Conservation (phyloP, 208 protist species). For the Acanthamoeba lenticulata region DNA sequence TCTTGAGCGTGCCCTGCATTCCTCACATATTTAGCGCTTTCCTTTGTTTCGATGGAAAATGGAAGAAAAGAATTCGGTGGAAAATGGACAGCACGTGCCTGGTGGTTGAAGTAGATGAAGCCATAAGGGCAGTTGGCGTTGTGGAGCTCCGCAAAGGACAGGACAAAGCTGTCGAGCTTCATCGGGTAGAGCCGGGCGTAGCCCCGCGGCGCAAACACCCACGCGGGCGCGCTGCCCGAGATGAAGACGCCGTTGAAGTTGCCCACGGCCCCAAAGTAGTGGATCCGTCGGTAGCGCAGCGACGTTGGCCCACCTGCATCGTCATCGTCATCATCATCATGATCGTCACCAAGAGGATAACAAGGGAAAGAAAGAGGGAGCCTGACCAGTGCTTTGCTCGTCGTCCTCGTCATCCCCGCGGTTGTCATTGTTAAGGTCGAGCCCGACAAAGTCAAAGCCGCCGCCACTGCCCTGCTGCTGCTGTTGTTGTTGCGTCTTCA, state of each 20-base stretch:
- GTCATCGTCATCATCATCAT: too few species aligned
- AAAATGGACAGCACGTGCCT: background rate
- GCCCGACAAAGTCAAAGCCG: too few species aligned
- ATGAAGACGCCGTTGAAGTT: slow-evolving; percentile 38
- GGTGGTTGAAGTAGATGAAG: slow-evolving; percentile 63
- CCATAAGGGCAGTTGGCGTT: slow-evolving; percentile 62
- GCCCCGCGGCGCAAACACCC: slow-evolving; percentile 49
- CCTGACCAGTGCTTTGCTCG: too few species aligned
- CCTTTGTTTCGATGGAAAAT: background rate
- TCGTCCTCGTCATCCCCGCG: too few species aligned
- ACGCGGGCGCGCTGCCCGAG: background rate
- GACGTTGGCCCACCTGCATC: too few species aligned
- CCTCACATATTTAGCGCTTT: background rate
- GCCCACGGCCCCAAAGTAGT: slow-evolving; percentile 18
- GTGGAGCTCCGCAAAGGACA: slow-evolving; percentile 48
- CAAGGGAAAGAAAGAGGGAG: too few species aligned
- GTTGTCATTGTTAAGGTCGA: too few species aligned
- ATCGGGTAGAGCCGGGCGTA: slow-evolving; percentile 56
- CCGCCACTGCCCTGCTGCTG: too few species aligned
- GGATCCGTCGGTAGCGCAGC: slow-evolving; percentile 18
- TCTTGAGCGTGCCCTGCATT: slow-evolving; percentile 43
- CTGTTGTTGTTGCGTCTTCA: too few species aligned
- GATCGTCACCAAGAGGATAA: too few species aligned
- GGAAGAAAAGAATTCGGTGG: background rate
- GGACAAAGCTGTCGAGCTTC: slow-evolving; percentile 49